phyloP scores from a whole-genome alignment of 306 rosid genomes.

The Dryas alaskensis region DNA sequence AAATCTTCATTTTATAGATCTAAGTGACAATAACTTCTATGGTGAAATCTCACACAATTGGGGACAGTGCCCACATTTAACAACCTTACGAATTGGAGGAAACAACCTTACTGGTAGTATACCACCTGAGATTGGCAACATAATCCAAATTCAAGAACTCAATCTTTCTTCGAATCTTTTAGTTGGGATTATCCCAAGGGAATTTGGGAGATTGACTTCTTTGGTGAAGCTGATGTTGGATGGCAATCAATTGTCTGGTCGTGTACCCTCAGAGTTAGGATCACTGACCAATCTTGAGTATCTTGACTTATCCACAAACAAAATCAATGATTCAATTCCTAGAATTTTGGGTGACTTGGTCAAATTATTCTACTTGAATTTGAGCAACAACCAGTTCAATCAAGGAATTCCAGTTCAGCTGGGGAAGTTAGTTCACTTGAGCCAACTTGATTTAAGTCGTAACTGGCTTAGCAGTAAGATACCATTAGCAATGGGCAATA shows the following conservation, averaged over 20 bases:
- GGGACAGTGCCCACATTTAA: background rate
- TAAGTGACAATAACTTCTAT: background rate
- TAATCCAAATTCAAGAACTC: background rate
- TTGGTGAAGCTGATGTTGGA: background rate
- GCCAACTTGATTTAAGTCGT: background rate
- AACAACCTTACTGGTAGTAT: constrained; percentile 14
- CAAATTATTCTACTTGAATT: background rate
- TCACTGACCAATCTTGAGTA: background rate
- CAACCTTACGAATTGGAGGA: background rate
- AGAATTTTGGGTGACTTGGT: background rate
- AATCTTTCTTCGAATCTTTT: constrained; percentile 3
- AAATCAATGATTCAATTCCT: background rate
- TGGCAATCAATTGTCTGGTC: background rate
- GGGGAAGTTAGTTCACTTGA: background rate
- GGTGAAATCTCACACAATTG: constrained; percentile 21
- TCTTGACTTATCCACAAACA: background rate
- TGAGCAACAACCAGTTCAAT: background rate
- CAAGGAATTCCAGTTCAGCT: background rate
- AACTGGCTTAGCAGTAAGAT: background rate
- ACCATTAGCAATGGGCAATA: background rate
- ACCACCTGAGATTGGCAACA: constrained; percentile 2
- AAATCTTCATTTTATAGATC: constrained; percentile 28
- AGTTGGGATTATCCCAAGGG: background rate
- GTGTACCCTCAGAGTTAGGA: background rate
- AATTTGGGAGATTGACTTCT: background rate